Evolutionary conservation across 768 basidiomycete genomes (phyloP), one percentile per base, ranked within the genome.

Genomic region (Hemileccinum rubropunctum): DNA sequence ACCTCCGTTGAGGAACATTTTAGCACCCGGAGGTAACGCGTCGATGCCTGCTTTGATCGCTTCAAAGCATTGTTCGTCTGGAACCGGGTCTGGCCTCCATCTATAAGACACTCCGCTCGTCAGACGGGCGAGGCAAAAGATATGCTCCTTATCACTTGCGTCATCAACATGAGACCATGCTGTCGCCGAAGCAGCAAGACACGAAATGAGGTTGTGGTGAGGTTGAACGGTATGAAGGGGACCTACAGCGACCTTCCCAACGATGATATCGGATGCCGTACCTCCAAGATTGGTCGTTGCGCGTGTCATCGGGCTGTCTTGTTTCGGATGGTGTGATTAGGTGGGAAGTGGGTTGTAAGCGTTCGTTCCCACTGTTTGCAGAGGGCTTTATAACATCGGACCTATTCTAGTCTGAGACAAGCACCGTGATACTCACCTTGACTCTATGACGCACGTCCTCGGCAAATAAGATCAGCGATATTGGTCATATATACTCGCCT

Each of bases 1-100:
- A 73, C 80, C 76, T 58, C 73, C 76, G 57, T 82, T 81, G 54
- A 83, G 51, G 42, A 81, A 53, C 58, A 78, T 73, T 60, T 79
- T 79, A 26, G 65, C 66, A 14, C 74, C 77, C 0, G 68, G 54
- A 1, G 76, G 75, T 27, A 76, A 58, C 0, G 69, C 63, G 32
- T 75, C 70, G 51, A 79, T 57, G 9, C 74, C 75, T 9, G 74
- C 75, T 60, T 36, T 45, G 35, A 45, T 45, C 7, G 81, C 71
- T 20, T 76, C 79, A 52, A 88, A 85, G 9, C 77, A 45, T 27
- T 45, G 34, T n/a, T 45, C 44, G 35, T 45, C 44, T 3, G 35
- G 35, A 4, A 45, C 23, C 6, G 44, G 44, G n/a, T 45, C 30
- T 9, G 23, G 34, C 5, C 14, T 36, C 44, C 23, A 45, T 12